Evolutionary conservation across 2,329 filamentous ascomycete genomes (phyloP).

Genomic region (Xylaria sp.): DNA sequence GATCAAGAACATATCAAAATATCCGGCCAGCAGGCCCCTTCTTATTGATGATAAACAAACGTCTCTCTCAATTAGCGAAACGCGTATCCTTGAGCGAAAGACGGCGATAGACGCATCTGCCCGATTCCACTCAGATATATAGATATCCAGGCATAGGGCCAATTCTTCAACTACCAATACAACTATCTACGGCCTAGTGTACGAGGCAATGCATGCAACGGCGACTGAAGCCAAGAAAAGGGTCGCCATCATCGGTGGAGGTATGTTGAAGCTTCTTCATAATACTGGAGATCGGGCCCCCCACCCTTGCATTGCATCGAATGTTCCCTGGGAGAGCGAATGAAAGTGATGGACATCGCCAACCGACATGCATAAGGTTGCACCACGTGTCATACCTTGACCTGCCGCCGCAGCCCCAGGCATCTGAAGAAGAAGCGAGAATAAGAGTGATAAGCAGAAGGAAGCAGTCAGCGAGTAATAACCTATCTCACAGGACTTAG

Average conservation of each 20-base stretch:
- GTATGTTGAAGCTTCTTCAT: conserved; percentile 1
- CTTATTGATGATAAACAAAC: no score
- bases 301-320: background rate
- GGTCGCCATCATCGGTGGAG: conserved; percentile 11
- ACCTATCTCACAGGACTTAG: conserved; percentile 34
- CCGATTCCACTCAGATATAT: no score
- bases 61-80: no score
- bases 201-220: background rate
- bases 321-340: background rate
- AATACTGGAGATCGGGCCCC: background rate
- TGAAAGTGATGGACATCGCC: background rate
- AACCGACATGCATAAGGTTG: conserved; percentile 1
- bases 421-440: background rate
- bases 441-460: background rate
- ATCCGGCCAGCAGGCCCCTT: no score
- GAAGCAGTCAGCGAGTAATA: background rate
- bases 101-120: no score
- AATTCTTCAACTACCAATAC: no score
- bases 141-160: no score
- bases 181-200: background rate
- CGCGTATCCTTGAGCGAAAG: no score
- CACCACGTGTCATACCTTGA: conserved; percentile 23
- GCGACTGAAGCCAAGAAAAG: conserved; percentile 6
- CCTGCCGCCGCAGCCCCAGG: conserved; percentile 20
- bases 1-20: no score